Base-by-base conservation (phyloP, 2,329 filamentous ascomycete species). In the Coleophoma crateriformis region DNA sequence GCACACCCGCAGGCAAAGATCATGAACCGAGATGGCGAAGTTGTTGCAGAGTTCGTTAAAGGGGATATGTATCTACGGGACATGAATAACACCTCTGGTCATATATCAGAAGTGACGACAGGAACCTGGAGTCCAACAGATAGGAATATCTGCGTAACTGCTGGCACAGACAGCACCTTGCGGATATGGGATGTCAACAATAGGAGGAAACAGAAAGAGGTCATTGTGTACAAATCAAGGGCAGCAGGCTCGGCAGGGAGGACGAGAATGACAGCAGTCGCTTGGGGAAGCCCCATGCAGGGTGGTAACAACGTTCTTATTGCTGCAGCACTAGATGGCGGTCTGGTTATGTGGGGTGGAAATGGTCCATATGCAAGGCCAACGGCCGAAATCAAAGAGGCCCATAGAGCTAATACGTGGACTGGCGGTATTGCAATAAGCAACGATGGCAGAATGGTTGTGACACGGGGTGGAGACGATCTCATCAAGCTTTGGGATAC, bases 11-110 rank as follows among this genome's bases (percentile, higher is more conserved):
- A 97, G 67, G 89, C 92, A 12, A 91, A 90, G 67, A 84, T 99
- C 20, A 77, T 97, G 66, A 88, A 82, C 60, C 84, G 94, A 61
- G 92, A 99, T 71, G 94, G 94, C 37, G 89, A 95, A 41, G 77
- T 87, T 7, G 61, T 95, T 45, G 85, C 86, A 1, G 90, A 96
- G 63, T 97, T 96, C 57, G 86, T 90, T 58, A 99, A 99, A 70
- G 94, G 94, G 42, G 94, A 99, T 66, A 97, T 97, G 91, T 99
- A 99, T 62, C 72, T 99, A 57, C 81, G 92, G 48, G 94, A 99
- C 67, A 95, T 97, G 87, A 82, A 96, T 69, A 91, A 97, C 66
- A 99, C 94, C 4, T 97, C 96, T 66, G 94, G 94, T 1, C 94
- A 99, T 68, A 84, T 96, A 47, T 91, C 91, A 4, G 94, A 96